Evolutionary conservation across 495 filamentous ascomycete species (phyloP).

Genomic region (Acidiella bohemica): DNA sequence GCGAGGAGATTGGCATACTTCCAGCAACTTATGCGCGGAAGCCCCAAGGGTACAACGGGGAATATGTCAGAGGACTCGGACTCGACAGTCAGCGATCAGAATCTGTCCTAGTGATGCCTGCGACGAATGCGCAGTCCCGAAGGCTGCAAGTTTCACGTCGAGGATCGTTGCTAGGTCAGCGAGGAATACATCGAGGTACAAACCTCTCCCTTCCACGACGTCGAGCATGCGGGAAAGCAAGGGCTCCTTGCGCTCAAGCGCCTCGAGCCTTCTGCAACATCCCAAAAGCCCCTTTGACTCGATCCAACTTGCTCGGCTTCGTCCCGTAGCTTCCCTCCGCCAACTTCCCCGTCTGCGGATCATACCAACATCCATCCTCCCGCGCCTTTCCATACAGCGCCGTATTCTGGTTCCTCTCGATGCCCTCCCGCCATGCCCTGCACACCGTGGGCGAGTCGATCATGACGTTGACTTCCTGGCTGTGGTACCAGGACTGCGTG

Average conservation of each 20-base stretch:
- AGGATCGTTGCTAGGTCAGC: not conserved
- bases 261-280: slow-evolving; percentile 13
- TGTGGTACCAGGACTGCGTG: slow-evolving; percentile 69
- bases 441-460: slow-evolving; percentile 50
- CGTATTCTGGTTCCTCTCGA: slow-evolving; percentile 61
- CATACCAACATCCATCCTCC: slow-evolving; percentile 43
- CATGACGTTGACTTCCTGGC: slow-evolving; percentile 63
- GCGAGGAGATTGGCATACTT: too few species aligned
- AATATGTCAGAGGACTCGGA: too few species aligned
- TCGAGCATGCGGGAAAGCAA: not conserved
- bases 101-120: too few species aligned
- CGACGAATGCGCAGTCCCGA: too few species aligned
- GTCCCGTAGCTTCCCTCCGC: slow-evolving; percentile 46
- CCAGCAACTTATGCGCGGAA: too few species aligned
- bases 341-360: slow-evolving; percentile 41
- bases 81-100: too few species aligned
- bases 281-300: slow-evolving; percentile 49
- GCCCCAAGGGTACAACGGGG: too few species aligned
- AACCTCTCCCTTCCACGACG: too few species aligned
- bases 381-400: slow-evolving; percentile 43
- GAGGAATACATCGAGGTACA: too few species aligned
- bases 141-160: too few species aligned
- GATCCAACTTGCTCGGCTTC: slow-evolving; percentile 44
- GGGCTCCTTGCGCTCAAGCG: slow-evolving; percentile 1
- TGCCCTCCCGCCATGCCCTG: slow-evolving; percentile 44